Evolutionary conservation across 2,329 filamentous ascomycete species (phyloP).

Genomic region (Pestalotiopsis sp.): DNA sequence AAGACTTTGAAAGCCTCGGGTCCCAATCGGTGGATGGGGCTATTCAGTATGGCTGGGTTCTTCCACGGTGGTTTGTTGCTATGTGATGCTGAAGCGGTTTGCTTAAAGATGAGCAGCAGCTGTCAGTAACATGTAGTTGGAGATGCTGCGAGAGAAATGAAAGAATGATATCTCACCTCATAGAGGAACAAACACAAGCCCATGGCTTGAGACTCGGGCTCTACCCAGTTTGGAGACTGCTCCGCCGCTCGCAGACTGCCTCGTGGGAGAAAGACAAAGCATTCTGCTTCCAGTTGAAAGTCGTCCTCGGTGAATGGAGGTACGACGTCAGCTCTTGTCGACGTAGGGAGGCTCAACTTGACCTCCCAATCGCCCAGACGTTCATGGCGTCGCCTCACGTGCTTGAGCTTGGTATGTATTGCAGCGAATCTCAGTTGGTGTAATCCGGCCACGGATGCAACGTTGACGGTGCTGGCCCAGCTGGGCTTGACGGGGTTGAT

Average conservation of each 20-base stretch:
- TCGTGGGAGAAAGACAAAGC: slow-evolving; percentile 42
- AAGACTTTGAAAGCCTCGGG: slow-evolving; percentile 51
- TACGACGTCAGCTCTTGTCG: slow-evolving; percentile 40
- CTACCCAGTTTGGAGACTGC: slow-evolving; percentile 24
- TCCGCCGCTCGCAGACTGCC: slow-evolving; percentile 27
- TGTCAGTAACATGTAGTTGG: background rate
- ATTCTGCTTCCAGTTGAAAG: slow-evolving; percentile 46
- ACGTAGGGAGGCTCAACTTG: slow-evolving; percentile 41
- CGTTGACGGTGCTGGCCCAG: slow-evolving; percentile 49
- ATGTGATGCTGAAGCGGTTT: slow-evolving; percentile 43
- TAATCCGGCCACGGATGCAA: slow-evolving; percentile 40
- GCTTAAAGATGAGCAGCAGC: slow-evolving; percentile 33
- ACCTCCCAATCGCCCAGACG: slow-evolving; percentile 20
- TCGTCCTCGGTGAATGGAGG: slow-evolving; percentile 36
- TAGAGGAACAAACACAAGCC: slow-evolving; percentile 55
- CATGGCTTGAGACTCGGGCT: slow-evolving; percentile 18
- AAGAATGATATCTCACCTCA: slow-evolving; percentile 41
- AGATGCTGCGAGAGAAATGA: background rate
- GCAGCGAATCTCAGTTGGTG: slow-evolving; percentile 47
- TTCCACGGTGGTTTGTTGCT: slow-evolving; percentile 39
- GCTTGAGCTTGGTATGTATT: slow-evolving; percentile 44
- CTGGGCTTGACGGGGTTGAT: slow-evolving; percentile 48
- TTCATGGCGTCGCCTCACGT: slow-evolving; percentile 30
- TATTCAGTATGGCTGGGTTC: slow-evolving; percentile 35
- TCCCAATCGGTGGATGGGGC: slow-evolving; percentile 43